Evolutionary conservation across 78 protist genomes (phyloP).

Genomic region (Dictyostelium citrinum): DNA sequence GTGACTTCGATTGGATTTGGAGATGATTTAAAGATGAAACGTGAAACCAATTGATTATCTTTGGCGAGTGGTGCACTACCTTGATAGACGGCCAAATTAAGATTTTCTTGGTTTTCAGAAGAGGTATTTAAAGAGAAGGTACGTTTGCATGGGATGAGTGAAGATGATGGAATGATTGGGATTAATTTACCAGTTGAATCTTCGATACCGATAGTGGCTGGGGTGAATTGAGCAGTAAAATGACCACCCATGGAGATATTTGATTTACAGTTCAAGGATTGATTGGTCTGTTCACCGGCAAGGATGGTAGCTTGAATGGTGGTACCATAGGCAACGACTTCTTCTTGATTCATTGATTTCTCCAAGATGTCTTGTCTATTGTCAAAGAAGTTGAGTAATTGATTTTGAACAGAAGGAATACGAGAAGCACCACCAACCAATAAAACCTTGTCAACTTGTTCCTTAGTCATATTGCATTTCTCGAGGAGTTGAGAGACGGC

Average conservation of each 20-base stretch:
- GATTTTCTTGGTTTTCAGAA: not conserved
- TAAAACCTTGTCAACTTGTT: constrained; percentile 95
- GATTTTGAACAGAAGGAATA: constrained; percentile 96
- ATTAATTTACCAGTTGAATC: constrained; percentile 98
- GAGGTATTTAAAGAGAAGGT: constrained; percentile 36
- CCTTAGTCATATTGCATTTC: constrained; percentile 91
- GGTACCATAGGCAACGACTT: constrained; percentile 99
- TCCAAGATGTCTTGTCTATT: constrained; percentile 91
- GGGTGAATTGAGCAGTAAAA: constrained; percentile 94
- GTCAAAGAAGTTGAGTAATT: constrained; percentile 92
- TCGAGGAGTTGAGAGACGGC: constrained; percentile 93
- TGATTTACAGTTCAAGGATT: constrained; percentile 75
- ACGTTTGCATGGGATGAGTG: constrained; percentile 94
- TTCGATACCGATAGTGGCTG: constrained; percentile 98
- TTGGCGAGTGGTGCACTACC: not conserved
- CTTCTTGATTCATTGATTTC: constrained; percentile 98
- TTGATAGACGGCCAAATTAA: not conserved
- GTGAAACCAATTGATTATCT: not conserved
- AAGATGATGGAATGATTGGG: constrained; percentile 92
- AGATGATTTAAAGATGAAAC: not conserved
- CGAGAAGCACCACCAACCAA: constrained; percentile 99
- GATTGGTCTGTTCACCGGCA: not conserved
- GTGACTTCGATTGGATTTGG: not conserved
- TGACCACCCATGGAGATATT: constrained; percentile 51
- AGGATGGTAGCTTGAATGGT: constrained; percentile 97